A percentile compares a stretch with the other conserved stretches of the same genome.
Evolutionary conservation across 441 rosid species (phyloP).

Genomic region (Adansonia grandidieri): DNA sequence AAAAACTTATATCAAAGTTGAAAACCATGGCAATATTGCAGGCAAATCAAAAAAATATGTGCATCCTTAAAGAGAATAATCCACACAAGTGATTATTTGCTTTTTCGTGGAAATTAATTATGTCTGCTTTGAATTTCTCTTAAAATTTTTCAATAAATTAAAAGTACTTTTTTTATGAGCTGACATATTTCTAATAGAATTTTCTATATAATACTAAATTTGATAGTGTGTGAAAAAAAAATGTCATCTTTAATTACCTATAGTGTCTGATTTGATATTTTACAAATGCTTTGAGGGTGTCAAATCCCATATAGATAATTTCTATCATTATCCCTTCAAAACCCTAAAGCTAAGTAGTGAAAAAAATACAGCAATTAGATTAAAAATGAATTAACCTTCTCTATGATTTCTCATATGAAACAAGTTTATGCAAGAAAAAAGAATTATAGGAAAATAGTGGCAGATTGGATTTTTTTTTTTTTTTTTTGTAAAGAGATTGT

Average conservation of each 20-base stretch:
- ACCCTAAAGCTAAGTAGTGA: neutral
- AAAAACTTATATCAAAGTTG: too few species aligned
- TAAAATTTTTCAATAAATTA: neutral
- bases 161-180: neutral
- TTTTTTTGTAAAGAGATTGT: too few species aligned
- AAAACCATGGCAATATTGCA: too few species aligned
- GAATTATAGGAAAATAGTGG: too few species aligned
- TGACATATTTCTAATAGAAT: neutral
- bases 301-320: neutral
- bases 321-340: neutral
- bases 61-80: too few species aligned
- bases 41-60: too few species aligned
- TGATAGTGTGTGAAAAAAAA: neutral
- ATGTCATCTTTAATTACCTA: neutral
- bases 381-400: neutral
- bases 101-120: neutral
- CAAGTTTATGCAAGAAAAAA: neutral
- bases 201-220: neutral
- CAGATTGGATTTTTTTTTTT: too few species aligned
- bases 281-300: neutral
- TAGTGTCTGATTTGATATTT: neutral
- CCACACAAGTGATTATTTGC: neutral
- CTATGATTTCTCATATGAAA: neutral
- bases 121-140: neutral
- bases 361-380: neutral